These are phyloP conservation scores for Xerocomus nothofagi DNA, from an alignment of 1,284 basidiomycete species.

Conservation along the genomic window DNA sequence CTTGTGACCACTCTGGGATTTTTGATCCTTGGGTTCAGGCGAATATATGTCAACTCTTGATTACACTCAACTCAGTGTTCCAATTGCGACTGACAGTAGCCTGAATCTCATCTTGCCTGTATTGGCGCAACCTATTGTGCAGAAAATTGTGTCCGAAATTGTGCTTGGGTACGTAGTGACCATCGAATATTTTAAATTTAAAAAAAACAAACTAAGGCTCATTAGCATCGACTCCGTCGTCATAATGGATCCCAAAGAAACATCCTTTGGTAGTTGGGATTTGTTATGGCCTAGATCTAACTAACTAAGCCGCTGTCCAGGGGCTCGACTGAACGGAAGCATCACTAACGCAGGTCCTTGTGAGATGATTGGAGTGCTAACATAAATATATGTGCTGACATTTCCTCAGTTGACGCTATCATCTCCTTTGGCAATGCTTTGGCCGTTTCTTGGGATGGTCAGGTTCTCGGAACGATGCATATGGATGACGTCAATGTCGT, in stretches of 20 bases:
- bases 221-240: constrained; percentile 56
- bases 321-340: constrained; percentile 58
- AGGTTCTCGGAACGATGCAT: constrained; percentile 59
- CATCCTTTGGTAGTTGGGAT: constrained; percentile 50
- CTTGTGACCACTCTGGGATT: not conserved
- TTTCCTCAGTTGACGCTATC: constrained; percentile 59
- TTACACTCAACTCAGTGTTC: constrained; percentile 60
- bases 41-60: constrained; percentile 64
- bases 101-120: constrained; percentile 69
- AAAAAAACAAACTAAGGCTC: constrained; percentile 4
- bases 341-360: constrained; percentile 78
- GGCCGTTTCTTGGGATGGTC: constrained; percentile 61
- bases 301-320: constrained; percentile 33
- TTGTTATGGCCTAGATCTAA: not conserved
- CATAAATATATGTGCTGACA: constrained; percentile 8
- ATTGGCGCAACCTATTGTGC: constrained; percentile 78
- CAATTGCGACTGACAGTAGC: constrained; percentile 61
- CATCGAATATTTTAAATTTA: not conserved
- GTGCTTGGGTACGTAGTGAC: constrained; percentile 48
- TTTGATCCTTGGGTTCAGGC: constrained; percentile 38
- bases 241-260: constrained; percentile 57
- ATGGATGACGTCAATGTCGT: constrained; percentile 60
- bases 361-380: constrained; percentile 39
- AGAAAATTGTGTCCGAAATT: constrained; percentile 67
- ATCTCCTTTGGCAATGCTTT: constrained; percentile 70